Evolutionary conservation across 495 filamentous ascomycete genomes (phyloP), one percentile per base, ranked within the genome.

Genomic region (Haplographium delicatum): DNA sequence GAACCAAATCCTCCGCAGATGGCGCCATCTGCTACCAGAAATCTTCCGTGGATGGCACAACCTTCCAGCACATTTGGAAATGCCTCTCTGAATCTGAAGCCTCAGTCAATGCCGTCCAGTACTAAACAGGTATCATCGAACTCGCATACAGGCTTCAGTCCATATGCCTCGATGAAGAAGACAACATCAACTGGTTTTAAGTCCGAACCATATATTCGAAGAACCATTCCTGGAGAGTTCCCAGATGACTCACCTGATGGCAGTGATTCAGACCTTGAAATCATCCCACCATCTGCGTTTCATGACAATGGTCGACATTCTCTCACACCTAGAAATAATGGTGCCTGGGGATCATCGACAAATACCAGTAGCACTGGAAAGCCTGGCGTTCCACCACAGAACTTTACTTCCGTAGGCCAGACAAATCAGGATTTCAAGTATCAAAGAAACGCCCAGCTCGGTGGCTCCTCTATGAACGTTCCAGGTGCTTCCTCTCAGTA

Each of bases 201-300:
- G 27, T 5, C 20, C 2, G 44, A 53, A 27, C 16, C 34, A 2
- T 49, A 47, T 20, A 33, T 22, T 16, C 41, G 45, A 16, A 23
- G 22, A 20, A 10, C 19, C 7, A 54, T 54, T 33, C 50, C 47
- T 24, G 51, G 58, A 19, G 33, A 50, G 1, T 57, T 47, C 25
- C 18, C n/a, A 5, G 47, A 52, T 16, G 38, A 44, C 22, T 44
- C 39, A 7, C 23, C 25, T 8, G 7, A 24, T 19, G 38, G 16
- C 11, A 53, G 44, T 50, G 59, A 62, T 31, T 58, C 55, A n/a
- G 59, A 62, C 27, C 45, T 62, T 27, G 59, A 62, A 45, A 56
- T 62, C 28, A 62, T 62, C 16, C 19, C 41, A 25, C n/a, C 53
- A 25, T 26, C 47, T 7, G 48, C 20, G 2, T 62, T 58, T 42